Base-by-base conservation (phyloP, 805 yeast species). In the Candida qinlingensis region DNA sequence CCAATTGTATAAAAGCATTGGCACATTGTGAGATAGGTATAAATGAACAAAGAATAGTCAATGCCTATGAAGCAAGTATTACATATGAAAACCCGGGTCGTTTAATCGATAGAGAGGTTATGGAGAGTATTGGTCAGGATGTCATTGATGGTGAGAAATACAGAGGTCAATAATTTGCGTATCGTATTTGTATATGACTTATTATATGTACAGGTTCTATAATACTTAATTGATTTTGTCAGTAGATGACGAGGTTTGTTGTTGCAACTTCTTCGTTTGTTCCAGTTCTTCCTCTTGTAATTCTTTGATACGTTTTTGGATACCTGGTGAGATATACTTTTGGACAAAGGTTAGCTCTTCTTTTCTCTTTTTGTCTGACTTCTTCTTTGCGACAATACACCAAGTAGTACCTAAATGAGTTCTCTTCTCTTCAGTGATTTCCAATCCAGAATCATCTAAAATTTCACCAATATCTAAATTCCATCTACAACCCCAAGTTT, bases 401-500 rank as follows among this genome's bases (percentile, higher is more conserved):
- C 94, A 91, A 5, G 97, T 89, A 1, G 98, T 87, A 25, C 98
- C 98, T 52, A 94, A 75, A 68, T 94, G 97, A 25, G 81, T 81
- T 54, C 96, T 74, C 53, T 79, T 80, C 59, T 87, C 92, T 56
- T 80, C 82, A 2, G 90, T 87, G 40, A 94, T 77, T 55, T 86
- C 91, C 48, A 94, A 72, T 0, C 96, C 96, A 6, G 96, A 83
- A 50, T 81, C 81, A 62, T 86, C 91, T 29, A 94, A 75, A 38
- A 94, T 73, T 57, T 85, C 95, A 27, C 91, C 96, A 55, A 94
- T 87, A 62, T 94, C 98, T 54, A 94, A 71, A 63, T 94, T 94
- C 97, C 98, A 94, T 61, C 98, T 74, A 67, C 99, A 94, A 1
- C 97, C 99, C 97, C 98, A 94, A 4, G 84, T 81, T 50, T 85